phyloP scores from a whole-genome alignment of 2,329 filamentous ascomycete species.

The Calonectria honghensis region DNA sequence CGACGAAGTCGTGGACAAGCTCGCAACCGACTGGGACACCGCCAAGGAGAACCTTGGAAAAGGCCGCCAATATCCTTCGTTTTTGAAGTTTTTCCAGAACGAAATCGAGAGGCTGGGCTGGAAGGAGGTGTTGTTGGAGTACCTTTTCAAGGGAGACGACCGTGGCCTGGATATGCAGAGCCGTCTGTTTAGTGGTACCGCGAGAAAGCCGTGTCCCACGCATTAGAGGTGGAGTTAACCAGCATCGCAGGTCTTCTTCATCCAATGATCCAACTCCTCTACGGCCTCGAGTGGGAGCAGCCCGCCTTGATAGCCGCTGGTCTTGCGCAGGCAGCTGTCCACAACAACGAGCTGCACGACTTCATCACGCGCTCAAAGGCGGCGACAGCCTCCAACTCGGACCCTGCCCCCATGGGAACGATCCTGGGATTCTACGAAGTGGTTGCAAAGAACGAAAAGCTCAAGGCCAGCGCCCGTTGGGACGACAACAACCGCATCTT shows the following conservation, averaged over 20 bases:
- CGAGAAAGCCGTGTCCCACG: neutral
- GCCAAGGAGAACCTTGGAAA: conserved; percentile 79
- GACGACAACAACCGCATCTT: conserved; percentile 78
- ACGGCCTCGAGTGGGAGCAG: conserved; percentile 88
- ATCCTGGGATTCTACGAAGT: conserved; percentile 76
- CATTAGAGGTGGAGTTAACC: neutral
- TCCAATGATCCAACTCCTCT: conserved; percentile 89
- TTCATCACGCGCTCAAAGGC: conserved; percentile 75
- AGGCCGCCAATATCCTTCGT: conserved; percentile 80
- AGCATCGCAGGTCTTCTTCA: conserved; percentile 65
- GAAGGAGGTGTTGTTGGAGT: conserved; percentile 77
- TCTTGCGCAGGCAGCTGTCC: conserved; percentile 85
- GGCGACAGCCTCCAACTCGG: conserved; percentile 49
- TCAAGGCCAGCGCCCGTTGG: conserved; percentile 69
- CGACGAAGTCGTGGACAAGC: conserved; percentile 69
- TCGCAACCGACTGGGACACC: conserved; percentile 70
- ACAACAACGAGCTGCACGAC: conserved; percentile 72
- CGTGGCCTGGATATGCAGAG: conserved; percentile 81
- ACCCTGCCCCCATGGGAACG: conserved; percentile 45
- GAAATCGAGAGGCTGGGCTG: conserved; percentile 80
- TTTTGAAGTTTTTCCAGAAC: conserved; percentile 83
- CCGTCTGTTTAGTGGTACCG: conserved; percentile 77
- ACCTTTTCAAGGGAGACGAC: conserved; percentile 80
- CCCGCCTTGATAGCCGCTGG: conserved; percentile 87
- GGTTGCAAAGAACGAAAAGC: conserved; percentile 71